Evolutionary conservation across 805 yeast genomes (phyloP), one percentile per base, ranked within the genome.

Genomic region (Maudiozyma serrabonitensis): DNA sequence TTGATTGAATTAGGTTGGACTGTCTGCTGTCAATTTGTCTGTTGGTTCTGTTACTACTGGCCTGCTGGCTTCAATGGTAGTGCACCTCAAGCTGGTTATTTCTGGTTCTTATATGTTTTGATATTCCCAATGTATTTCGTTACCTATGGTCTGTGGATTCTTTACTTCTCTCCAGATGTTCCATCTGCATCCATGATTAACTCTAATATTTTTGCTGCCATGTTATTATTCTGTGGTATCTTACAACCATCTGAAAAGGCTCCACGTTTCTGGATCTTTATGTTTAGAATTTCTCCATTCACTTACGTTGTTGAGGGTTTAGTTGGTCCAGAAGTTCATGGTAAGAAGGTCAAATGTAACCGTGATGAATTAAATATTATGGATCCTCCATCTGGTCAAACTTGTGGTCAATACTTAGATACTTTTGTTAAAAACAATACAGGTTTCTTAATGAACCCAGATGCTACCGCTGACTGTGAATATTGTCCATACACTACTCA

Each of bases 401-500:
- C 78, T 2, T 80, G 85, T 66, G 74, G 70, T 16, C 60, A 64
- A 19, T 80, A 64, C 63, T 61, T 77, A 61, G 50, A 53, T 2
- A 51, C 55, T 6, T 72, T 67, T 56, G 60, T 75, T 25, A 50
- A 56, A 2, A 47, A 54, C 35, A 63, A 69, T 26, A 58, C 62
- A 35, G 84, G 84, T 25, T 78, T 78, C 59, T 52, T 80, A 28
- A 42, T 46, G n/a, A 60, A 73, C 50, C 63, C 71, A 7, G 47
- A 54, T 41, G 72, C 81, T 8, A 78, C 86, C n/a, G 58, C 68
- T 1, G 50, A 59, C 13, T 87, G 95, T 69, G 54, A 67, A 9
- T 84, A 69, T 69, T 87, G 96, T 68, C 68, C 79, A 37, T 70
- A 77, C 58, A 55, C 67, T 13, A 56, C 64, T 18, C 85, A 91